These are phyloP conservation scores for Neofusicoccum kwambonambiense DNA, from an alignment of 2,329 filamentous ascomycete species.

Conservation along the genomic window DNA sequence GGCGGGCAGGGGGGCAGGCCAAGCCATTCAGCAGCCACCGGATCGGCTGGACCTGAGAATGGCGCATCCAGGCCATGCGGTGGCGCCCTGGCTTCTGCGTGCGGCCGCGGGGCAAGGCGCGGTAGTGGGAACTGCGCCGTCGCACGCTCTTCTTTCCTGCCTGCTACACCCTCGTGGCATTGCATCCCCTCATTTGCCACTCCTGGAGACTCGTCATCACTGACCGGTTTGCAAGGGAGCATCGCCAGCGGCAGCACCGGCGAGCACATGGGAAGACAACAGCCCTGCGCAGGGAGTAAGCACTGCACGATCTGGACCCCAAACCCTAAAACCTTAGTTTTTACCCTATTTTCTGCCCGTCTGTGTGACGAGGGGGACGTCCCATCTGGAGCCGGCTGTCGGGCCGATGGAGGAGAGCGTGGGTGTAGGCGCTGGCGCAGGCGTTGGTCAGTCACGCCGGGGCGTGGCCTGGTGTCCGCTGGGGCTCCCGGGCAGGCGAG, in stretches of 20 bases:
- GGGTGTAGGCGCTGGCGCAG: not conserved
- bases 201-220: not conserved
- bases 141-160: not conserved
- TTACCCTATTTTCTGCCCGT: not conserved
- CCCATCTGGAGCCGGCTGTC: not conserved
- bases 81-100: not conserved
- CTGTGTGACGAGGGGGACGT: not conserved
- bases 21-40: not conserved
- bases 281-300: not conserved
- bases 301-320: not conserved
- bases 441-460: not conserved
- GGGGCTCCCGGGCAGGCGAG: no score
- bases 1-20: no score
- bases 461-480: not conserved
- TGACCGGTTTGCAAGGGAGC: not conserved
- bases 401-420: not conserved
- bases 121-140: not conserved
- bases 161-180: not conserved
- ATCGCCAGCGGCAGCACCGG: no score
- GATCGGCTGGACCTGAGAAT: not conserved
- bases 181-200: no score
- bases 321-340: slow-evolving; percentile 1
- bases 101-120: not conserved
- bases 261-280: not conserved
- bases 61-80: not conserved